Conservation (phyloP, 805 yeast species). For the Vanderwaltozyma verrucispora region DNA sequence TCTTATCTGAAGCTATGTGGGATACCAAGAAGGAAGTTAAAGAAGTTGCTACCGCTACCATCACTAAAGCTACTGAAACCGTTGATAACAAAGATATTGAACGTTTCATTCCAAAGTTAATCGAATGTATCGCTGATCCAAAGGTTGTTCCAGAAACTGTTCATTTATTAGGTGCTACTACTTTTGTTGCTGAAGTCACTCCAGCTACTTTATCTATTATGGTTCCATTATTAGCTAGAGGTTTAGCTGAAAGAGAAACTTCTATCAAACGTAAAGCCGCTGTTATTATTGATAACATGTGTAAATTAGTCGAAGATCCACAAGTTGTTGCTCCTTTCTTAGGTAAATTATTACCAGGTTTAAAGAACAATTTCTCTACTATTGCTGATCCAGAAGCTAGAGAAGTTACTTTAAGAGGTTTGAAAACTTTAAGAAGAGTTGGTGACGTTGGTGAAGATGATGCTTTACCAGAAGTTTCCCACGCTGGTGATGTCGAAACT, state of each 20-base stretch:
- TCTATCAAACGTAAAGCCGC: conserved; percentile 99
- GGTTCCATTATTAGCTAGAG: conserved; percentile 98
- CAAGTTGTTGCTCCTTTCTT: conserved; percentile 99
- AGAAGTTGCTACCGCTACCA: conserved; percentile 91
- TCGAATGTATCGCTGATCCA: conserved; percentile 95
- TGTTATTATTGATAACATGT: conserved; percentile 99
- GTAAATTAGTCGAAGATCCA: conserved; percentile 99
- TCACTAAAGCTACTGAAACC: conserved; percentile 93
- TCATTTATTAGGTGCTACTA: conserved; percentile 98
- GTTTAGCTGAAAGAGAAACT: conserved; percentile 99
- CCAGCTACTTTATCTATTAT: conserved; percentile 98
- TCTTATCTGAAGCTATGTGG: conserved; percentile 99
- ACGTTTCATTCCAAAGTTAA: conserved; percentile 96
- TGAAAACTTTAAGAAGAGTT: conserved; percentile 95
- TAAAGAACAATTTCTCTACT: conserved; percentile 86
- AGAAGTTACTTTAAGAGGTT: conserved; percentile 94
- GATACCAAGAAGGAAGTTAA: conserved; percentile 98
- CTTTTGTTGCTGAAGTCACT: conserved; percentile 99
- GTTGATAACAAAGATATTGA: conserved; percentile 99
- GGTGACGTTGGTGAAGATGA: conserved; percentile 93
- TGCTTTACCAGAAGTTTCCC: conserved; percentile 90
- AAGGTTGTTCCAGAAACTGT: conserved; percentile 98
- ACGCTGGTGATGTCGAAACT: conserved; percentile 94
- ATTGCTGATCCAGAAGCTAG: conserved; percentile 99
- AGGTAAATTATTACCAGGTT: conserved; percentile 89